Conservation (phyloP, 148 eudicot genomes). For the Gaultheria prostrata region DNA sequence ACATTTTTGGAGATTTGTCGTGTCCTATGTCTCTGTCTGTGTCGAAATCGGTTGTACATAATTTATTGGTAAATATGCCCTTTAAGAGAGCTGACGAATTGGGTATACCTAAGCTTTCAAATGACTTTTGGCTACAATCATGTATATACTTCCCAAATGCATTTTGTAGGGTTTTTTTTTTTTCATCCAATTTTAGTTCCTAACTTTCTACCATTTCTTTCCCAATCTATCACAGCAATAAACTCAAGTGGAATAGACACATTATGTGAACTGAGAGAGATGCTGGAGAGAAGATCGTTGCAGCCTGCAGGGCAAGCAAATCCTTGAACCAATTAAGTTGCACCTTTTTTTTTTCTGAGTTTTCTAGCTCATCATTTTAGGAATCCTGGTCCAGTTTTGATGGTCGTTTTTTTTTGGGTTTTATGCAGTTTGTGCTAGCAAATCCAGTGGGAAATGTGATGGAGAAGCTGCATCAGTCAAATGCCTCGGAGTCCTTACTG, state of each 20-base stretch:
- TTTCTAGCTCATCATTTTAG: too few species aligned
- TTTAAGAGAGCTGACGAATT: too few species aligned
- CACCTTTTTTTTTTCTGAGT: neutral
- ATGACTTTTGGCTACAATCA: too few species aligned
- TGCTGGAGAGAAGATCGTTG: constrained; percentile 58
- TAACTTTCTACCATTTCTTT: too few species aligned
- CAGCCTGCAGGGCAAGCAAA: constrained; percentile 46
- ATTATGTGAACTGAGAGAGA: constrained; percentile 61
- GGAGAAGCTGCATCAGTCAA: constrained; percentile 73
- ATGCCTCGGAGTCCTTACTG: constrained; percentile 40
- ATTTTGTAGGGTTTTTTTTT: too few species aligned
- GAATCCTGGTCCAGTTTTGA: neutral
- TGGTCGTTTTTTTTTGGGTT: neutral
- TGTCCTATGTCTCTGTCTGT: too few species aligned
- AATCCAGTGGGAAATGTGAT: constrained; percentile 62
- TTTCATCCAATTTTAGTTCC: too few species aligned
- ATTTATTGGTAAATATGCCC: too few species aligned
- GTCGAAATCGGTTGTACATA: too few species aligned
- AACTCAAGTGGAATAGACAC: constrained; percentile 77
- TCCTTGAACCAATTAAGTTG: neutral
- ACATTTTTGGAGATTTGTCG: too few species aligned
- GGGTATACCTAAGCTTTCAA: too few species aligned
- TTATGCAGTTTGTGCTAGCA: constrained; percentile 55
- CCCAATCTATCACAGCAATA: constrained; percentile 64
- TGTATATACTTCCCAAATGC: too few species aligned